Percentiles rank a stretch among this genome's conserved stretches.
phyloP scores from a whole-genome alignment of 2,329 filamentous ascomycete genomes.

The Podosphaera xanthii region DNA sequence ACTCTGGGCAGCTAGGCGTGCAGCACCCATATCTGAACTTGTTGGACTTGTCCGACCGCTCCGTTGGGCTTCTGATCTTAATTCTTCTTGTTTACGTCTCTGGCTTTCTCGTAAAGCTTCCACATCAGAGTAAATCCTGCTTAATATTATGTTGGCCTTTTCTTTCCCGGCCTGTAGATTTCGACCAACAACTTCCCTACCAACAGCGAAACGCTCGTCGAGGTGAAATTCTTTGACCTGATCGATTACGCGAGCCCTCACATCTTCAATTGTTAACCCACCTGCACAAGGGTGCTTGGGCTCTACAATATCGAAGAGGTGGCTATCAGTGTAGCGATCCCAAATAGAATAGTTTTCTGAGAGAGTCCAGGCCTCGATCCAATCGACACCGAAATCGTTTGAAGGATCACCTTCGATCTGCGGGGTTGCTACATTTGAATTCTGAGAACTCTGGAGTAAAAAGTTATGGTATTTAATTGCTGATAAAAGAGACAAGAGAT shows the following conservation, averaged over 20 bases:
- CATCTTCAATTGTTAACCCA: conserved; percentile 78
- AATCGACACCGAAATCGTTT: conserved; percentile 61
- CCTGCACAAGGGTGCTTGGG: conserved; percentile 85
- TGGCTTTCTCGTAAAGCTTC: conserved; percentile 59
- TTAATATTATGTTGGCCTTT: conserved; percentile 71
- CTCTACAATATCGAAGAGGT: conserved; percentile 85
- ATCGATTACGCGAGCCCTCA: conserved; percentile 70
- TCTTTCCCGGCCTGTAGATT: conserved; percentile 74
- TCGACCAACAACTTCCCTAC: conserved; percentile 66
- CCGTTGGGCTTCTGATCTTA: conserved; percentile 16
- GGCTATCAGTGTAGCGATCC: conserved; percentile 54
- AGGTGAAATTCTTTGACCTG: conserved; percentile 87
- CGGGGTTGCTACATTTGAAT: conserved; percentile 37
- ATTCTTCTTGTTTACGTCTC: conserved; percentile 36
- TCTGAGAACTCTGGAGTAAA: conserved; percentile 26
- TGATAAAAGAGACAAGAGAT: conserved; percentile 70
- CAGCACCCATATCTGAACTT: conserved; percentile 19
- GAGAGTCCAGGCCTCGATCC: conserved; percentile 64
- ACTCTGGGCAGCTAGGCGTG: conserved; percentile 24
- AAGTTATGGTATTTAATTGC: conserved; percentile 75
- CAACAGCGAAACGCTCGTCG: conserved; percentile 69
- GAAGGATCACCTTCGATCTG: conserved; percentile 66
- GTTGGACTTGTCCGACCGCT: conserved; percentile 7
- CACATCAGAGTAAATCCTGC: conserved; percentile 74
- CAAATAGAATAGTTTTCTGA: conserved; percentile 89